Base-by-base conservation (phyloP, 2,329 filamentous ascomycete species). In the Diaporthe batatas region DNA sequence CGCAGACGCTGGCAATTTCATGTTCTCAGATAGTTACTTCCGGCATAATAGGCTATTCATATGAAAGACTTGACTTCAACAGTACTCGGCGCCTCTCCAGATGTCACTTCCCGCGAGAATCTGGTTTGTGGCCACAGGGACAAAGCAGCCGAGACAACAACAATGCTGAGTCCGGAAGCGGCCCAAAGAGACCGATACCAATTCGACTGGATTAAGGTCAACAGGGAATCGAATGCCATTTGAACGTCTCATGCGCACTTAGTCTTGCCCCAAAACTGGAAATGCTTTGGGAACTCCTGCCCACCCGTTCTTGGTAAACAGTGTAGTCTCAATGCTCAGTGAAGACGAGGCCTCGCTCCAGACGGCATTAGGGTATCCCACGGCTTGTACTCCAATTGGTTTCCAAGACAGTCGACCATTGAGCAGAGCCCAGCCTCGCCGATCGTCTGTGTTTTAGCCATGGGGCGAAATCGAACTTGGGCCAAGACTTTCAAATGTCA, bases 91-190 rank as follows among this genome's bases (percentile, higher is more conserved):
- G 12, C 1, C 18, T 44, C n/a, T n/a, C n/a, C n/a, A n/a, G n/a
- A n/a, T n/a, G 7, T 42, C 23, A 7, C 23, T 62, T 23, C 44
- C 23, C 39, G 39, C 21, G 8, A 23, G 14, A 12, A n/a, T 2
- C 12, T 10, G 4, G 11, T 23, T 47, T 18, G 42, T 18, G 25
- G 11, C 29, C 2, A 29, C 14, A 16, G 6, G 25, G 42, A 64
- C 59, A 64, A 64, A 64, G 59, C 59, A 11, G 6, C 25, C 10
- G 32, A 10, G 25, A 34, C 6, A 8, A 36, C 8, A 49, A 64
- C 42, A 64, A 49, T 34, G 42, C 25, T 34, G 39, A n/a, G 23
- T 32, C 58, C 59, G 59, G 59, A 64, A 49, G 42, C 59, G 29
- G 42, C 42, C 10, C 42, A 64, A 29, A 29, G 23, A 23, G 11